phyloP scores from a whole-genome alignment of 345 rosid species.

The Murraya koenigii region DNA sequence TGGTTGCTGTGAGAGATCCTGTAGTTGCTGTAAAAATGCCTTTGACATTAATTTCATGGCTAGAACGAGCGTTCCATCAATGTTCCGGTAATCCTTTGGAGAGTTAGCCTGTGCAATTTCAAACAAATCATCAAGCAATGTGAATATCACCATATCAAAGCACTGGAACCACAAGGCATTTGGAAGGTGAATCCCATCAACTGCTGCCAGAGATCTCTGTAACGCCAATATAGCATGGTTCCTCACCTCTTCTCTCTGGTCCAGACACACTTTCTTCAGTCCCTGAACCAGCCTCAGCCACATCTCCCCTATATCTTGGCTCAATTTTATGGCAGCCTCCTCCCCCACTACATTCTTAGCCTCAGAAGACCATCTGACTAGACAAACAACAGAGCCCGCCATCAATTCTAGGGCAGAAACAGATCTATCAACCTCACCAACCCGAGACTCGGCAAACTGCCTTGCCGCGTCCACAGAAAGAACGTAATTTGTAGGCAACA shows the following conservation, averaged over 20 bases:
- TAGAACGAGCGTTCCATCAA: slow-evolving; percentile 62
- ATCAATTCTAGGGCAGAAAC: slow-evolving; percentile 58
- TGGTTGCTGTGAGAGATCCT: slow-evolving; percentile 54
- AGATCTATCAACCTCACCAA: slow-evolving; percentile 55
- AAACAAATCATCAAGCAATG: slow-evolving; percentile 54
- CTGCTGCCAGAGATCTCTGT: slow-evolving; percentile 47
- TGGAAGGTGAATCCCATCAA: slow-evolving; percentile 48
- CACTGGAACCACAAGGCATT: slow-evolving; percentile 62
- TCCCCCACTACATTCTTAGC: slow-evolving; percentile 41
- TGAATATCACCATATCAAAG: slow-evolving; percentile 55
- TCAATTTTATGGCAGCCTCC: slow-evolving; percentile 47
- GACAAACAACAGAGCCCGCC: slow-evolving; percentile 64
- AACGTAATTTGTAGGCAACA: slow-evolving; percentile 59
- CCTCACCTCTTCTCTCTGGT: slow-evolving; percentile 67
- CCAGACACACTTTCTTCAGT: slow-evolving; percentile 53
- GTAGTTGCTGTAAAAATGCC: slow-evolving; percentile 54
- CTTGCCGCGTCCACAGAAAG: slow-evolving; percentile 75
- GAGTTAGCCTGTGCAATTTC: slow-evolving; percentile 38
- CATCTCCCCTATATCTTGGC: slow-evolving; percentile 70
- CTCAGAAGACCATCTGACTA: slow-evolving; percentile 66
- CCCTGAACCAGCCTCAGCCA: slow-evolving; percentile 69
- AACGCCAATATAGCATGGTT: slow-evolving; percentile 60
- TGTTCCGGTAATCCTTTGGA: slow-evolving; percentile 43
- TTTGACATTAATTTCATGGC: slow-evolving; percentile 60
- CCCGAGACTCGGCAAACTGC: slow-evolving; percentile 76